These are phyloP conservation scores for Trichoderma aggressivum DNA, from an alignment of 2,329 filamentous ascomycete species.

Conservation along the genomic window DNA sequence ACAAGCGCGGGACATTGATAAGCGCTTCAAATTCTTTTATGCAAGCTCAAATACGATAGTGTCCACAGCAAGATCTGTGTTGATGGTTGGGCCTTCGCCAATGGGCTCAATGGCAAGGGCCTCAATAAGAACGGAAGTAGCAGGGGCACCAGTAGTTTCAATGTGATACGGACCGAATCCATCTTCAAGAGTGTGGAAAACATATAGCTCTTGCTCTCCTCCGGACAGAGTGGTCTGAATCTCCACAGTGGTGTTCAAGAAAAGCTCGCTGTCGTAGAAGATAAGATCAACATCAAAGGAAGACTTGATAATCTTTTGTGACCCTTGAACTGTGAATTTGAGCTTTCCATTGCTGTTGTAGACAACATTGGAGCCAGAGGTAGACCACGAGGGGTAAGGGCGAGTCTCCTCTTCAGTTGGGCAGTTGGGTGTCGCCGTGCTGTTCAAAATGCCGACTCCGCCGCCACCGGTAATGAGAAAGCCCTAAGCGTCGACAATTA, in stretches of 20 bases:
- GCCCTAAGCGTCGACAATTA: not conserved
- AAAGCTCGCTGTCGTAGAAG: not conserved
- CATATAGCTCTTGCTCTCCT: not conserved
- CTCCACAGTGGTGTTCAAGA: not conserved
- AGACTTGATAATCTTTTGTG: not conserved
- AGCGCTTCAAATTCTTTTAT: not conserved
- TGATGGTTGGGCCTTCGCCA: conserved; percentile 3
- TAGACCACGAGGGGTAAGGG: not conserved
- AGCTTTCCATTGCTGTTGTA: not conserved
- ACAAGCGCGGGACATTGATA: not conserved
- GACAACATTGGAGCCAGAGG: not conserved
- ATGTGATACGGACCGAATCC: conserved; percentile 1
- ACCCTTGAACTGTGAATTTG: not conserved
- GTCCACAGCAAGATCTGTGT: not conserved
- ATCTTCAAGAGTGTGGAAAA: not conserved
- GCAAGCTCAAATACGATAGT: not conserved
- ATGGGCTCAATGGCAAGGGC: not conserved
- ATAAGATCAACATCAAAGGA: not conserved
- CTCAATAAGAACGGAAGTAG: not conserved
- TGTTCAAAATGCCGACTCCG: not conserved
- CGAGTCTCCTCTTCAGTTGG: not conserved
- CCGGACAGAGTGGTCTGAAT: not conserved
- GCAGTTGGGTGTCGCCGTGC: not conserved
- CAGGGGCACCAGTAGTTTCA: not conserved
- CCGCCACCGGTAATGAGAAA: not conserved